These are phyloP conservation scores for Chlorella sp. DNA, from an alignment of 139 green algal genomes.

Conservation along the genomic window DNA sequence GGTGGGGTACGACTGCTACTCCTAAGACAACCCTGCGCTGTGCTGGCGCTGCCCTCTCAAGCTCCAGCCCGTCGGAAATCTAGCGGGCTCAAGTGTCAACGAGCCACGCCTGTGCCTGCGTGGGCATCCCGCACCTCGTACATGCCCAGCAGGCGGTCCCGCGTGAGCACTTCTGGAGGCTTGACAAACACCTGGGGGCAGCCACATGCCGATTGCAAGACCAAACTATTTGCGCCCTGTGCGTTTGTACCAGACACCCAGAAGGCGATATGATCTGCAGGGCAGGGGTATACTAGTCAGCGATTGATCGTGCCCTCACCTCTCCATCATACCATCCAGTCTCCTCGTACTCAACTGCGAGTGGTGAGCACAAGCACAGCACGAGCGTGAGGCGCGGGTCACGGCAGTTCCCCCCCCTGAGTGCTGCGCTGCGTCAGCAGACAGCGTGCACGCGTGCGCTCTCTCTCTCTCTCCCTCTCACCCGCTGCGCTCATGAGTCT, in stretches of 20 bases:
- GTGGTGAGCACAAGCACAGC: neutral
- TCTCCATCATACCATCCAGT: conserved; percentile 62
- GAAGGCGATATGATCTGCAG: too few relatives aligned
- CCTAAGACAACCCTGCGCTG: too few relatives aligned
- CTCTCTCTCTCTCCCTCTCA: neutral
- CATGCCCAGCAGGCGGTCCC: conserved; percentile 60
- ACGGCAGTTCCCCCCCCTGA: neutral
- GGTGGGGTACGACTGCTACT: too few relatives aligned
- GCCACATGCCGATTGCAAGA: too few relatives aligned
- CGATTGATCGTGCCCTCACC: too few relatives aligned
- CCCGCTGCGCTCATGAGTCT: conserved; percentile 70
- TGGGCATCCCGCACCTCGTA: conserved; percentile 48
- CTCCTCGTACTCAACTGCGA: conserved; percentile 88
- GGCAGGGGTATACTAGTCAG: too few relatives aligned
- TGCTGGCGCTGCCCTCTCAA: too few relatives aligned
- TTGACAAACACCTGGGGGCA: conserved; percentile 77
- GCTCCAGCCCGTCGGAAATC: too few relatives aligned
- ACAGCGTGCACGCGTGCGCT: neutral
- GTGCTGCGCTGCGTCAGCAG: neutral
- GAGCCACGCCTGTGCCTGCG: too few relatives aligned
- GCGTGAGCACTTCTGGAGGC: conserved; percentile 71
- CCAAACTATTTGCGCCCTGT: too few relatives aligned
- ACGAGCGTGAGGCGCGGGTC: neutral
- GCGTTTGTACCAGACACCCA: too few relatives aligned
- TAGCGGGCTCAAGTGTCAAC: too few relatives aligned